Percentiles rank a stretch among this genome's conserved stretches.
phyloP scores from a whole-genome alignment of 1,284 basidiomycete genomes.

The Rhodotorula glutinis region DNA sequence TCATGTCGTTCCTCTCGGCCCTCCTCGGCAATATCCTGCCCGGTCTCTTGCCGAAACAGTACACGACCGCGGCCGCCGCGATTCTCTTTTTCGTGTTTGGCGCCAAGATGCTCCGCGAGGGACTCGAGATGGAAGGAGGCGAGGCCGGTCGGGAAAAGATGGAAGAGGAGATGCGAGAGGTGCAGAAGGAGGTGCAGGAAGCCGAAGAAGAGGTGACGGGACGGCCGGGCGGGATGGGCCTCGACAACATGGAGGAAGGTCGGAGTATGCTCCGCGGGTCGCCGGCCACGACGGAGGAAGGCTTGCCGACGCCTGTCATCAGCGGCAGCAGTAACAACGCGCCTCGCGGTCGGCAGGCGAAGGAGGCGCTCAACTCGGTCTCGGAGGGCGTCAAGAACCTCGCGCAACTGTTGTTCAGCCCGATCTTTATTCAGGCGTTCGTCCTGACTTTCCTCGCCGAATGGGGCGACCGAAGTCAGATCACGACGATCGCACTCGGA shows the following conservation, averaged over 20 bases:
- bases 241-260: slow-evolving; percentile 40
- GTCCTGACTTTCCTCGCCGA: slow-evolving; percentile 94
- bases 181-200: slow-evolving; percentile 72
- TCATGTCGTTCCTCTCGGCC: slow-evolving; percentile 91
- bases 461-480: slow-evolving; percentile 97
- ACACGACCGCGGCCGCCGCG: slow-evolving; percentile 75
- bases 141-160: slow-evolving; percentile 68
- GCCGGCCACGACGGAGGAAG: neutral
- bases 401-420: slow-evolving; percentile 76
- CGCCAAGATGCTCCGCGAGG: slow-evolving; percentile 77
- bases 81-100: slow-evolving; percentile 83
- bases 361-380: slow-evolving; percentile 35
- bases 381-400: slow-evolving; percentile 75
- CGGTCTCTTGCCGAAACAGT: slow-evolving; percentile 70
- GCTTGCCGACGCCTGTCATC: slow-evolving; percentile 18
- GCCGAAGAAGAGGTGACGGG: slow-evolving; percentile 74
- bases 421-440: slow-evolving; percentile 94
- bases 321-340: neutral
- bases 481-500: slow-evolving; percentile 92
- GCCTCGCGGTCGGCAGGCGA: neutral
- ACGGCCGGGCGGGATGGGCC: slow-evolving; percentile 5
- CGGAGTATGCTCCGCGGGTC: slow-evolving; percentile 3
- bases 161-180: slow-evolving; percentile 59
- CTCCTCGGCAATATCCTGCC: slow-evolving; percentile 81
- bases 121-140: slow-evolving; percentile 67